Evolutionary conservation across 2,329 filamentous ascomycete species (phyloP), one percentile per base, ranked within the genome.

Genomic region (Paecilomyces sp.): DNA sequence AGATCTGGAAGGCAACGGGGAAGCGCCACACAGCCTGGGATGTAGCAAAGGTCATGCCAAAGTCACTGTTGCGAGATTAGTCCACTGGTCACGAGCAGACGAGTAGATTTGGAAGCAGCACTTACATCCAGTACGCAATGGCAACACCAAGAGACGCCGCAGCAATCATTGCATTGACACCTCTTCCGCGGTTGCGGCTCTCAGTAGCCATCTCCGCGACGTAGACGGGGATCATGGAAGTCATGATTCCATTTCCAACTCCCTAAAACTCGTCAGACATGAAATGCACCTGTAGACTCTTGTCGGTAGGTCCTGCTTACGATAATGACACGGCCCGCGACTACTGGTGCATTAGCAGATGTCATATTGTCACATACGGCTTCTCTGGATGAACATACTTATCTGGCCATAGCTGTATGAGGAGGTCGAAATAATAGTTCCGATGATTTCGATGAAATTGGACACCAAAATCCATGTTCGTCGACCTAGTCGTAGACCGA

Each of bases 81-180:
- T 7, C 15, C 6, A 55, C 9, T 15, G 15, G 6, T n/a, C 25
- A 18, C 6, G 18, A 34, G 34, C 24, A 47, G 12, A 15, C 5
- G 6, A 24, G 7, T 5, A 12, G 24, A 47, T 13, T 31, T 30
- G 28, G 13, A 34, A 24, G 6, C 8, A 22, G 22, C 31, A 58
- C 64, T 62, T 63, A 66, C 66, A 72, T 65, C 70, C 72, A 73
- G 58, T 74, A 74, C 2, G 71, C 71, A 1, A 70, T 55, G 8
- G 71, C 68, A 9, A 65, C 67, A 4, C 68, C 68, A 18, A 59
- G 53, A 57, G 65, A 62, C 22, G 70, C 66, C 47, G 64, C 67
- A 25, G 65, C 64, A 59, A 72, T 70, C 55, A 72, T 67, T 54
- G 68, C 64, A 52, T 68, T 68, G 55, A 73, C 66, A 12, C 66